Evolutionary conservation across 768 basidiomycete genomes (phyloP).

Genomic region (Ephemerocybe angulata): DNA sequence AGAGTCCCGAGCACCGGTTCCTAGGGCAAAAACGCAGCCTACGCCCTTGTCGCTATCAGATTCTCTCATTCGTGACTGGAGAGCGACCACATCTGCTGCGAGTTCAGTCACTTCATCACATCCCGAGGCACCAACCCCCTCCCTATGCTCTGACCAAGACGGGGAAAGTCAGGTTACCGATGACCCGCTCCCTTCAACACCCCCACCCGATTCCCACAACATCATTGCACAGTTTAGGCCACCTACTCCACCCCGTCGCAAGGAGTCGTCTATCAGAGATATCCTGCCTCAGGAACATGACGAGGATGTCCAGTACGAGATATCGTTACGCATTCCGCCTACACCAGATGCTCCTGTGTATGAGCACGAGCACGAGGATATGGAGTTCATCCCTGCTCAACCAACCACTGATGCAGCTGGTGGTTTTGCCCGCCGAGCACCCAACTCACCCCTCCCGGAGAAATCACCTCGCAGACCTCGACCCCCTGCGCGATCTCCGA

Average conservation of each 20-base stretch:
- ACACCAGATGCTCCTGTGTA: slow-evolving; percentile 21
- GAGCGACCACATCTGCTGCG: slow-evolving; percentile 10
- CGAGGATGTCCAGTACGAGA: slow-evolving; percentile 8
- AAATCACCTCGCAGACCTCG: slow-evolving; percentile 52
- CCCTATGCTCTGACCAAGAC: slow-evolving; percentile 71
- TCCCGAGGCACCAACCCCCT: slow-evolving; percentile 54
- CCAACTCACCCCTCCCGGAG: slow-evolving; percentile 59
- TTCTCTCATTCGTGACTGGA: slow-evolving; percentile 8
- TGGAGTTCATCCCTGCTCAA: no score
- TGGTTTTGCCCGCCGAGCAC: slow-evolving; percentile 54
- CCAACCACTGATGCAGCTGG: no score
- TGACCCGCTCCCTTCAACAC: slow-evolving; percentile 51
- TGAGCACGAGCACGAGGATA: no score
- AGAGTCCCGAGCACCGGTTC: background rate
- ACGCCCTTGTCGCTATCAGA: slow-evolving; percentile 4
- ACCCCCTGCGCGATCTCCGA: slow-evolving; percentile 48
- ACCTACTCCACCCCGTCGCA: background rate
- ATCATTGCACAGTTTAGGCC: background rate
- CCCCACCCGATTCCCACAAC: slow-evolving; percentile 9
- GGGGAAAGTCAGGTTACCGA: slow-evolving; percentile 51
- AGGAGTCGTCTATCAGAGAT: background rate
- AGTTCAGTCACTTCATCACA: slow-evolving; percentile 23
- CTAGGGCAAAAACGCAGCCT: background rate
- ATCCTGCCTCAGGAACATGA: no score
- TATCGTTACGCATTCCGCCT: slow-evolving; percentile 22